A percentile compares a stretch with the other conserved stretches of the same genome.
These are phyloP conservation scores for Dioscorea cayenensis DNA, from an alignment of 116 monocot species.

Conservation along the genomic window DNA sequence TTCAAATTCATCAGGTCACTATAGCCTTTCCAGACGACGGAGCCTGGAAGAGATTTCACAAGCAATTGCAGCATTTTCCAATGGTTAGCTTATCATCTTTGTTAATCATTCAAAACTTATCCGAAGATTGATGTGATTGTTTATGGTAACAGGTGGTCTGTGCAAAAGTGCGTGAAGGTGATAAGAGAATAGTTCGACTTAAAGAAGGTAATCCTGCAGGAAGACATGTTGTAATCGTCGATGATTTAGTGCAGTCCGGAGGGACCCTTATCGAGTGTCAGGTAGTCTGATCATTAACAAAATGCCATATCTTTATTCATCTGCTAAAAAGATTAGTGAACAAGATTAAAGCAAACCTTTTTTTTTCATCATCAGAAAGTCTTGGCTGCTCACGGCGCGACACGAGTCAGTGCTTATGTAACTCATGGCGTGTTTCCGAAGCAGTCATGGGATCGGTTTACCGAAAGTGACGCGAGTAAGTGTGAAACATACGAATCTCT, in stretches of 20 bases:
- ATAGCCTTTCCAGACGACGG: constrained; percentile 99
- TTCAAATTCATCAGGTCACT: constrained; percentile 37
- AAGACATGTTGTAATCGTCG: constrained; percentile 86
- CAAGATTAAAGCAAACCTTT: too few species aligned
- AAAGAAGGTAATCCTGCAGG: constrained; percentile 83
- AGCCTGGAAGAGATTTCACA: constrained; percentile 98
- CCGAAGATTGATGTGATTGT: background rate
- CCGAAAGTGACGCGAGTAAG: constrained; percentile 25
- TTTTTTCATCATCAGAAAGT: constrained; percentile 54
- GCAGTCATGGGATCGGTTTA: constrained; percentile 71
- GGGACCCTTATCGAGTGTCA: constrained; percentile 93
- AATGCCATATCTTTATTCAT: too few species aligned
- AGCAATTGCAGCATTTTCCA: constrained; percentile 68
- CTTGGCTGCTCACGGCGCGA: constrained; percentile 65
- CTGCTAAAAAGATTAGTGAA: too few species aligned
- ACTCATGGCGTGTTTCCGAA: constrained; percentile 93
- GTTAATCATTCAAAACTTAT: background rate
- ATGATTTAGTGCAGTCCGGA: constrained; percentile 95
- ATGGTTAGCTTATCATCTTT: constrained; percentile 40
- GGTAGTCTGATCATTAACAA: constrained; percentile 26
- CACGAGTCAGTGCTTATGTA: constrained; percentile 90
- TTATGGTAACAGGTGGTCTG: constrained; percentile 55
- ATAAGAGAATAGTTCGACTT: constrained; percentile 79
- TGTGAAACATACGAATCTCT: too few species aligned
- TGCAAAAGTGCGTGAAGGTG: constrained; percentile 86